Base-by-base conservation (phyloP, 1,139 yeast species). In the Debaryomyces singareniensis region DNA sequence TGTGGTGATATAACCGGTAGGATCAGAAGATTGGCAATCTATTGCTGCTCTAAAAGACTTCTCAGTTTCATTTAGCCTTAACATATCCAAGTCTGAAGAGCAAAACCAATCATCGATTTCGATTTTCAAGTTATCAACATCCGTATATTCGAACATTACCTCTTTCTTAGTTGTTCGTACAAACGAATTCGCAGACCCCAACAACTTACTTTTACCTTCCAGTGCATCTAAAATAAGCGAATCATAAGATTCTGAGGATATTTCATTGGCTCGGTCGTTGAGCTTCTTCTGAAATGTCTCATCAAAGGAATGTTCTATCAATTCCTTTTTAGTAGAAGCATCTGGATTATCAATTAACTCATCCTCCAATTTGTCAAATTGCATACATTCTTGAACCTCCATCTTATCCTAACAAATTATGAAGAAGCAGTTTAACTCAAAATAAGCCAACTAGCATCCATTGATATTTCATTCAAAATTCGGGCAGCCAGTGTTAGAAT, bases 101-200 rank as follows among this genome's bases (percentile, higher is more conserved):
- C 72, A 61, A 43, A 81, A 81, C 93, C 93, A 81, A 29, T 78
- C 80, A 25, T 66, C 61, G 13, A 80, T 38, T 39, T 79, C 86
- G 4, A 55, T 51, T 9, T 49, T 49, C 16, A 78, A 53, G 1
- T 49, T 43, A 4, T 58, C 61, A 15, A 48, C 44, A 34, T 75
- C 81, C 9, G 46, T 32, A 35, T 68, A 59, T 2, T 58, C 50
- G 53, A 73, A 80, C 2, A 66, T 55, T n/a, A 82, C 45, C 32
- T 55, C 58, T 13, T 55, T 51, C 33, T 58, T 58, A 16, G 58
- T 58, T 13, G 58, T 44, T 22, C 64, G 45, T 31, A 63, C 61
- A 30, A 49, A 65, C 26, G 42, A 44, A 26, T 41, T 45, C 22
- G 27, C 24, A 5, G 33, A 25, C 6, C 20, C 16, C 15, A 12